Percentiles rank a stretch among this genome's conserved stretches.
These are phyloP conservation scores for Oryza glaberrima DNA, from an alignment of 176 grass and related monocot species.

Conservation along the genomic window DNA sequence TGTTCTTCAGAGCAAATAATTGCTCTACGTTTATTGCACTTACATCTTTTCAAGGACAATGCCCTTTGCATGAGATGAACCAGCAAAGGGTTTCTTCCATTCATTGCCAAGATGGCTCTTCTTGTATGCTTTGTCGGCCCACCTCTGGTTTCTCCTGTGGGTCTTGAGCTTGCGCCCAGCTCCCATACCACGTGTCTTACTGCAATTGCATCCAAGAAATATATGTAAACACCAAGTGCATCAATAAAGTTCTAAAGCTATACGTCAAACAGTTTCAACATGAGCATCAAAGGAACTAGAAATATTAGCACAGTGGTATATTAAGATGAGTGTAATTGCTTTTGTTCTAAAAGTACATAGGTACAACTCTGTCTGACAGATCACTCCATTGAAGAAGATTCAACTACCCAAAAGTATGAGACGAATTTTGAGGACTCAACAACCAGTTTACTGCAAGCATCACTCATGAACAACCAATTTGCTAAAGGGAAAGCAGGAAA, in stretches of 20 bases:
- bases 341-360: neutral
- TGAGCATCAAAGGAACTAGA: neutral
- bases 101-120: slow-evolving; percentile 80
- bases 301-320: neutral
- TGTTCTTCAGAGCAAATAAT: neutral
- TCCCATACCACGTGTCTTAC: slow-evolving; percentile 85
- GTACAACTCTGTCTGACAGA: neutral
- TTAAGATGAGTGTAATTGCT: neutral
- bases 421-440: neutral
- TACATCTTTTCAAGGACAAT: slow-evolving; percentile 85
- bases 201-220: slow-evolving; percentile 13
- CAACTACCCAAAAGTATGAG: neutral
- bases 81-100: slow-evolving; percentile 88
- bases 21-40: neutral
- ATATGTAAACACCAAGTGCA: neutral
- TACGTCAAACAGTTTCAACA: neutral
- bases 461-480: neutral
- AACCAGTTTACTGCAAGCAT: neutral
- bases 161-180: slow-evolving; percentile 79
- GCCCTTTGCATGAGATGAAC: slow-evolving; percentile 82
- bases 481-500: neutral
- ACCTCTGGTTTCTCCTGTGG: slow-evolving; percentile 72
- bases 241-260: neutral
- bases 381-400: neutral
- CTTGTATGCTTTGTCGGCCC: slow-evolving; percentile 81